Percentiles rank a stretch among this genome's conserved stretches.
phyloP scores from a whole-genome alignment of 148 eudicot species.

The Rhododendron ferrugineum region DNA sequence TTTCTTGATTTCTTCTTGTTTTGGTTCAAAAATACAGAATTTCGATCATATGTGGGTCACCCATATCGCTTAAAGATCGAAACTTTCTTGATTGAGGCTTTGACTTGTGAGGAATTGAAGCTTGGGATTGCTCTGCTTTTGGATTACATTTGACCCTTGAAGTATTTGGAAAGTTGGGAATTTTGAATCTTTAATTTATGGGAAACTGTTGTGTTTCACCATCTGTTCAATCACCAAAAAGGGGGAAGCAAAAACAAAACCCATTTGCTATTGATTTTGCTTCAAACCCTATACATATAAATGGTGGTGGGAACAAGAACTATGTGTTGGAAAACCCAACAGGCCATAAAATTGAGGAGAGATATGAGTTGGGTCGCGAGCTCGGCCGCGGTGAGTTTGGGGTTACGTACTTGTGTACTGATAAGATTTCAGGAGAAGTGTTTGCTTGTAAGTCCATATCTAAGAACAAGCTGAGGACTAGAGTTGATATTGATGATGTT shows the following conservation, averaged over 20 bases:
- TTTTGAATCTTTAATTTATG: slow-evolving; percentile 23
- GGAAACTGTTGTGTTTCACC: slow-evolving; percentile 40
- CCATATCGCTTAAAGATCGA: neutral
- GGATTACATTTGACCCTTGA: neutral
- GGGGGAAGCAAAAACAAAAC: slow-evolving; percentile 27
- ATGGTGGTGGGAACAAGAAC: slow-evolving; percentile 15
- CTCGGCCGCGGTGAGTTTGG: slow-evolving; percentile 56
- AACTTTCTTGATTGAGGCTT: neutral
- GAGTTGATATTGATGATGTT: slow-evolving; percentile 50
- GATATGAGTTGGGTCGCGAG: slow-evolving; percentile 43
- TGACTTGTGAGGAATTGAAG: neutral
- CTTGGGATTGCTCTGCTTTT: neutral
- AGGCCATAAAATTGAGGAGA: slow-evolving; percentile 30
- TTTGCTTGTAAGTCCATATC: slow-evolving; percentile 53
- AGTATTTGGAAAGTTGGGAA: neutral
- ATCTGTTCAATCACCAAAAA: slow-evolving; percentile 9
- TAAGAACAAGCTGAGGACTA: slow-evolving; percentile 46
- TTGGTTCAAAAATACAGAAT: neutral
- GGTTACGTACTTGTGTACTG: slow-evolving; percentile 27
- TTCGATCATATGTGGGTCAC: neutral
- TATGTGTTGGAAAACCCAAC: slow-evolving; percentile 41
- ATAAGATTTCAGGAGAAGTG: slow-evolving; percentile 30
- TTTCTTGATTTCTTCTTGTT: neutral
- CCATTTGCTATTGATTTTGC: slow-evolving; percentile 35
- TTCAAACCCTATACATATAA: slow-evolving; percentile 13